phyloP scores from a whole-genome alignment of 192 early-diverging fungal genomes.

The Podila clonocystis region DNA sequence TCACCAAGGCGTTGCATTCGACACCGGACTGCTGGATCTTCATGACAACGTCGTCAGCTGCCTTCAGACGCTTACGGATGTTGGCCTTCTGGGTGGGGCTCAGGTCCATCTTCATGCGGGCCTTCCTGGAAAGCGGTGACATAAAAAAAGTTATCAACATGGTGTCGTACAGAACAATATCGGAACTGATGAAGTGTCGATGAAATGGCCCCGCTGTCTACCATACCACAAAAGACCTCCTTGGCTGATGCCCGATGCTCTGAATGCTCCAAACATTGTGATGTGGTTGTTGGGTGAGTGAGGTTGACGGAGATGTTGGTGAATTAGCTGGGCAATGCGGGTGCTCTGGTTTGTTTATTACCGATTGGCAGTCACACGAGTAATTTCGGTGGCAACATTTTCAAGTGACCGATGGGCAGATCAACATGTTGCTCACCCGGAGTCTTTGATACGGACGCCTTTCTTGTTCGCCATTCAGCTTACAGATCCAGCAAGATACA shows the following conservation, averaged over 20 bases:
- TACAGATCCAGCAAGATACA: too few species aligned
- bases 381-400: too few species aligned
- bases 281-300: neutral
- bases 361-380: too few species aligned
- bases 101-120: conserved; percentile 59
- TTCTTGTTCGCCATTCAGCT: too few species aligned
- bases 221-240: conserved; percentile 66
- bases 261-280: conserved; percentile 69
- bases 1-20: conserved; percentile 75
- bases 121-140: conserved; percentile 23
- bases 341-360: too few species aligned
- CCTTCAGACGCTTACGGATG: conserved; percentile 85
- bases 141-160: conserved; percentile 6
- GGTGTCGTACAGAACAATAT: too few species aligned
- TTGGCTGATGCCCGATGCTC: conserved; percentile 58
- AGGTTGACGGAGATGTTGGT: neutral
- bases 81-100: conserved; percentile 86
- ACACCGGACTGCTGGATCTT: conserved; percentile 77
- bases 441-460: too few species aligned
- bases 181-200: neutral
- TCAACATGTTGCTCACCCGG: too few species aligned
- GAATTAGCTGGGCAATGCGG: neutral
- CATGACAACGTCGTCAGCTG: conserved; percentile 80
- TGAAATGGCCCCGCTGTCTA: neutral
- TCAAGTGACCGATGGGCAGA: too few species aligned